Evolutionary conservation across 129 eudicot genomes (phyloP).

Genomic region (carrot (Daucus carota)): DNA sequence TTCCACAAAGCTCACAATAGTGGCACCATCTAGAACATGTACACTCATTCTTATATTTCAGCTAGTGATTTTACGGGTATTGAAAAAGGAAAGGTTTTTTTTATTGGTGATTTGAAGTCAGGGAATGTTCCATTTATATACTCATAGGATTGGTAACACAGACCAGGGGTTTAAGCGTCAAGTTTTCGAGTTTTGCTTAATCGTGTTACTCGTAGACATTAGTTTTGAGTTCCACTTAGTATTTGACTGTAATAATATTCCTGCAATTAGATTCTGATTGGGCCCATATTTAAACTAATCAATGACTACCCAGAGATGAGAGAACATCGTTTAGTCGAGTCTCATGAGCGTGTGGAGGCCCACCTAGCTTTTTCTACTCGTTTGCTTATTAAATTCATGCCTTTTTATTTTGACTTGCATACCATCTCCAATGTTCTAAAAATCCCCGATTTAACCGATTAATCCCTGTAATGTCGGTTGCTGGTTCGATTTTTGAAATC

Average conservation of each 20-base stretch:
- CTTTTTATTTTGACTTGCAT: too few relatives aligned
- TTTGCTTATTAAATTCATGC: too few relatives aligned
- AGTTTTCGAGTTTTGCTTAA: background rate
- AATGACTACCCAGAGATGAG: too few relatives aligned
- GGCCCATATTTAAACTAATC: too few relatives aligned
- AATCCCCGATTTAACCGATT: too few relatives aligned
- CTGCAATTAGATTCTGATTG: background rate
- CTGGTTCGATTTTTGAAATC: too few relatives aligned
- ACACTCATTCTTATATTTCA: background rate
- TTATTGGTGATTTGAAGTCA: background rate
- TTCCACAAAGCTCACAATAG: conserved; percentile 9
- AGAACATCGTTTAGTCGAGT: too few relatives aligned
- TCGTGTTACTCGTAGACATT: background rate
- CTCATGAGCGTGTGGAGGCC: too few relatives aligned
- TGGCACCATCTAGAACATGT: background rate
- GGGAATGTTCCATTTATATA: background rate
- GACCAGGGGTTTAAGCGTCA: background rate
- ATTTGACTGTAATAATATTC: background rate
- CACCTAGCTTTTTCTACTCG: too few relatives aligned
- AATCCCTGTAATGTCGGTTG: too few relatives aligned
- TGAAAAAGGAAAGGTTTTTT: background rate
- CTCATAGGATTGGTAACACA: background rate
- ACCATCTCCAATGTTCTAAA: too few relatives aligned
- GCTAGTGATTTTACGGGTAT: background rate
- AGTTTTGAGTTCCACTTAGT: background rate